A percentile compares a stretch with the other conserved stretches of the same genome.
phyloP scores from a whole-genome alignment of 2,329 filamentous ascomycete species.

The Apiospora saccharicola region DNA sequence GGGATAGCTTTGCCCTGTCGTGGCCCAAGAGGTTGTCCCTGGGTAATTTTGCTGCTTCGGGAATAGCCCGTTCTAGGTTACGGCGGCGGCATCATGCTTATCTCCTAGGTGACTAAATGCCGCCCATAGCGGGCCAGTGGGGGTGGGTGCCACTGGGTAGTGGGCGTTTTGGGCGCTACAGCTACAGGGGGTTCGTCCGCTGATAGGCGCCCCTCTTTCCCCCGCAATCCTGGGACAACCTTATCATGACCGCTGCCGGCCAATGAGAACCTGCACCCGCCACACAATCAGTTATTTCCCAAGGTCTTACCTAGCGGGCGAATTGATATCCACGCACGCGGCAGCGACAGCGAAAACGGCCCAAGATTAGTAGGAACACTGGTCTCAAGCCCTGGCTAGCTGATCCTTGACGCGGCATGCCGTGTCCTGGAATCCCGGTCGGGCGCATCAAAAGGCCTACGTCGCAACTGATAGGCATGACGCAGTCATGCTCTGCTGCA shows the following conservation, averaged over 20 bases:
- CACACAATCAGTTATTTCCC: background rate
- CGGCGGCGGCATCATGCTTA: background rate
- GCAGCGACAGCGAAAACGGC: constrained; percentile 5
- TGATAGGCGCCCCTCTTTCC: constrained; percentile 18
- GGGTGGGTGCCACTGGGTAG: too few relatives aligned
- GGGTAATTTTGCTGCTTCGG: background rate
- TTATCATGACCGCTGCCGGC: constrained; percentile 4
- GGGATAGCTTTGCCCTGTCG: constrained; percentile 1
- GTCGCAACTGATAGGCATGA: background rate
- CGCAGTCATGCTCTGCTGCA: background rate
- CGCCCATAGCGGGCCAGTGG: background rate
- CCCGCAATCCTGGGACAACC: constrained; percentile 5
- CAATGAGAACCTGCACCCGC: background rate
- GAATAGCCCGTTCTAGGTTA: background rate
- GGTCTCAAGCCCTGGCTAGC: background rate
- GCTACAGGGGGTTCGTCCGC: background rate
- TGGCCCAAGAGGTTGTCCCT: constrained; percentile 2
- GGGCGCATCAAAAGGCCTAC: background rate
- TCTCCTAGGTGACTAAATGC: background rate
- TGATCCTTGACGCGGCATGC: background rate
- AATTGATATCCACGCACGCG: background rate
- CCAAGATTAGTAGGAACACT: background rate
- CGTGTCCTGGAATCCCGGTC: background rate
- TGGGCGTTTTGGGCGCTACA: background rate
- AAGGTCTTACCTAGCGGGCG: background rate